Percentiles rank a stretch among this genome's conserved stretches.
phyloP scores from a whole-genome alignment of 1,284 basidiomycete species.

The Malassezia furfur region DNA sequence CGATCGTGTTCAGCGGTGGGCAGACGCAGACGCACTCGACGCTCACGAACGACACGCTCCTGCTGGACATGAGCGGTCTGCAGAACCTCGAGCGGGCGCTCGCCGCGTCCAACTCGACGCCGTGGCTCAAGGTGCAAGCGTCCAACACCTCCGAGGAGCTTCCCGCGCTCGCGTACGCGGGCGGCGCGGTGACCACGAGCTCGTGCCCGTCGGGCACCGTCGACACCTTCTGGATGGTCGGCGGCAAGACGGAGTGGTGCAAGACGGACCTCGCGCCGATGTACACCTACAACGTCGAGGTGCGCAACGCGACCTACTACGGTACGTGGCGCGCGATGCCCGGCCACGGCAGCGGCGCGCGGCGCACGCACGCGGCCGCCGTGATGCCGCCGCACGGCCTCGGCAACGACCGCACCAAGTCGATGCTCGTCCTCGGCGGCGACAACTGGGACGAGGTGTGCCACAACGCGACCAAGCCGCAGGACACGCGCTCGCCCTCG shows the following conservation, averaged over 20 bases:
- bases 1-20: constrained; percentile 23
- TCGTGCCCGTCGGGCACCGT: constrained; percentile 4
- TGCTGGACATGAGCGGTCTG: constrained; percentile 20
- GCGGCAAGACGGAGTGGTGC: constrained; percentile 22
- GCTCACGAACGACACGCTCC: constrained; percentile 25
- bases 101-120: background rate
- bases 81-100: constrained; percentile 1
- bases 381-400: constrained; percentile 14
- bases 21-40: constrained; percentile 8
- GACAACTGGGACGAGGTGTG: constrained; percentile 13
- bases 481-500: background rate
- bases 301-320: constrained; percentile 1
- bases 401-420: background rate
- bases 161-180: constrained; percentile 18
- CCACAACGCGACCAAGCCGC: background rate
- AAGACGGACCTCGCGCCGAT: background rate
- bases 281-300: constrained; percentile 15
- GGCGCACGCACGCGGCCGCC: constrained; percentile 16
- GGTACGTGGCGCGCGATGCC: constrained; percentile 6
- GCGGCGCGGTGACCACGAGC: constrained; percentile 11
- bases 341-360: background rate
- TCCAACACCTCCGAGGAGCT: constrained; percentile 1
- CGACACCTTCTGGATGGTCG: constrained; percentile 21
- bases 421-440: constrained; percentile 23
- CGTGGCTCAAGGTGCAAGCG: constrained; percentile 5